Conservation (phyloP, 2,329 filamentous ascomycete species). For the Aspergillus ustus region DNA sequence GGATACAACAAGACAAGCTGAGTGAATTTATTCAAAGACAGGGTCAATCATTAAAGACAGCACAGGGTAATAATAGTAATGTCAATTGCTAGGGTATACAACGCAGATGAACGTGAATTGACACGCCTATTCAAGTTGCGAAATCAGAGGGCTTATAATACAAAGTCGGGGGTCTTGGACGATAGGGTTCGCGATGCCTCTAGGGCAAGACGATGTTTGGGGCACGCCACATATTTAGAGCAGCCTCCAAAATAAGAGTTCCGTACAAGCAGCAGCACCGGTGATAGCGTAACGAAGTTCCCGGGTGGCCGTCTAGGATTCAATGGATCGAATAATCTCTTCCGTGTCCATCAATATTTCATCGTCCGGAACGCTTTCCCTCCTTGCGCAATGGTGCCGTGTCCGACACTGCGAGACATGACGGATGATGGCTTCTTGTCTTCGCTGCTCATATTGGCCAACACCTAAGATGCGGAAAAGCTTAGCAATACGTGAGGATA, state of each 20-base stretch:
- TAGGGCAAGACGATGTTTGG: neutral
- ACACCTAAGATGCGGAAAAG: conserved; percentile 55
- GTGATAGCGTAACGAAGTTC: neutral
- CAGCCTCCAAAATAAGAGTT: neutral
- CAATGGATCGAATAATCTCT: neutral
- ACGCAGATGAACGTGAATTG: neutral
- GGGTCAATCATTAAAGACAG: neutral
- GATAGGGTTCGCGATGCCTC: neutral
- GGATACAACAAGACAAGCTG: neutral
- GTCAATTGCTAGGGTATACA: neutral
- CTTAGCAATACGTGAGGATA: conserved; percentile 7
- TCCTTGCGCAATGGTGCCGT: conserved; percentile 57
- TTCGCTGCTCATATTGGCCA: conserved; percentile 84
- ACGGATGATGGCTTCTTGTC: conserved; percentile 77
- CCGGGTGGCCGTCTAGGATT: neutral
- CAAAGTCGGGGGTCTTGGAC: neutral
- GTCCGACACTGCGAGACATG: conserved; percentile 76
- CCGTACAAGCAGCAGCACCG: neutral
- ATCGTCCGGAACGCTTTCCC: conserved; percentile 39
- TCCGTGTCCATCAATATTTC: conserved; percentile 26
- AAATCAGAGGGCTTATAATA: neutral
- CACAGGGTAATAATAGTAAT: neutral
- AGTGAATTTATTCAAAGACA: neutral
- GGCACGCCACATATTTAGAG: neutral
- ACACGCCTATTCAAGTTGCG: neutral